These are phyloP conservation scores for Penicillium maclennaniae DNA, from an alignment of 495 filamentous ascomycete species.

Conservation along the genomic window DNA sequence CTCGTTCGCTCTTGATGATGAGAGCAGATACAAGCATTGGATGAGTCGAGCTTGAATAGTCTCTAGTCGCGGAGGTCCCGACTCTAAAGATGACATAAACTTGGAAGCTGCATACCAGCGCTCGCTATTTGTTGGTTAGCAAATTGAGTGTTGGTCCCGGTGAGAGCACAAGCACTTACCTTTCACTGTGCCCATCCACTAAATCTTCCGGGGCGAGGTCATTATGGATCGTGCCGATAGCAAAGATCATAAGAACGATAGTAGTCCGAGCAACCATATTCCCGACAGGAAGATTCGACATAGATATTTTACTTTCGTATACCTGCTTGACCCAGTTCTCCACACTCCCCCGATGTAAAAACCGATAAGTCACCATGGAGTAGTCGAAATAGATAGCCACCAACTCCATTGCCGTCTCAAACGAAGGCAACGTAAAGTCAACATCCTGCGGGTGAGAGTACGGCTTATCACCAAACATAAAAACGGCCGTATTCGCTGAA, in stretches of 20 bases:
- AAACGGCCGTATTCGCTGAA: conserved; percentile 37
- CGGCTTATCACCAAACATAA: conserved; percentile 46
- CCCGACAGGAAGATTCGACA: conserved; percentile 34
- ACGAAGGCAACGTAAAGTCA: conserved; percentile 32
- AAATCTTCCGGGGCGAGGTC: conserved; percentile 25
- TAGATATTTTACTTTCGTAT: conserved; percentile 33
- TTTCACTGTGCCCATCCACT: conserved; percentile 24
- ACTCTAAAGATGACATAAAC: conserved; percentile 39
- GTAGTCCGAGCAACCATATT: conserved; percentile 39
- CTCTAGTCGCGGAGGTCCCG: conserved; percentile 41
- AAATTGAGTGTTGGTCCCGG: background rate
- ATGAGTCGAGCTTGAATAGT: conserved; percentile 43
- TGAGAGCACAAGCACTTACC: conserved; percentile 20
- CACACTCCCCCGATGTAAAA: conserved; percentile 40
- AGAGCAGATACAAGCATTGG: conserved; percentile 43
- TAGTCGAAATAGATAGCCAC: conserved; percentile 44
- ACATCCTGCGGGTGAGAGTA: conserved; percentile 30
- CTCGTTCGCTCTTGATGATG: conserved; percentile 47
- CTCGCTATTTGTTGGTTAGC: conserved; percentile 24
- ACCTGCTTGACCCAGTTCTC: conserved; percentile 38
- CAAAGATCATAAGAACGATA: conserved; percentile 44
- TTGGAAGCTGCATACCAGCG: conserved; percentile 44
- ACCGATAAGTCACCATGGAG: conserved; percentile 47
- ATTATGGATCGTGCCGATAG: conserved; percentile 37
- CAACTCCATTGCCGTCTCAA: conserved; percentile 34